Base-by-base conservation (phyloP, 148 eudicot species). In the Euryodendron excelsum region DNA sequence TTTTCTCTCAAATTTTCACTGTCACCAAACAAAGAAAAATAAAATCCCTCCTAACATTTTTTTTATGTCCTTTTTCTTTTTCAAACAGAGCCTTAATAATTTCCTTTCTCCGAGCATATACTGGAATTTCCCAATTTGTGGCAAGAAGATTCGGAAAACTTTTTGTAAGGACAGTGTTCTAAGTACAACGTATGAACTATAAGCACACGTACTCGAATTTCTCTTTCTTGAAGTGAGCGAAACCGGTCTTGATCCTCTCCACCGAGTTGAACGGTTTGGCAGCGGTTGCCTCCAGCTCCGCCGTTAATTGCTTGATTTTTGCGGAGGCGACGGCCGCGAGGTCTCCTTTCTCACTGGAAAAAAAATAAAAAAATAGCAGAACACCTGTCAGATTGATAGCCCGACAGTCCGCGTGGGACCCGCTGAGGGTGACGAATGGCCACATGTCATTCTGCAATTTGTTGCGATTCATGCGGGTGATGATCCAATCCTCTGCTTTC, bases 201-300 rank as follows among this genome's bases (percentile, higher is more conserved):
- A 12, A 7, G 1, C 8, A 6, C 12, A 81, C 96, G 64, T 86
- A 95, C 99, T 84, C 86, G 77, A 82, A 95, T 80, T 93, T 93
- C 67, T 93, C 93, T 3, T 83, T 86, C 88, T 91, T 95, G 82
- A 93, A 95, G 3, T 84, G 92, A n/a, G 70, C 63, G 64, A 93
- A 95, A 15, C 99, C 99, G 76, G 89, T 71, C 41, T 77, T 87
- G 73, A 95, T 76, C 77, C 91, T 85, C 30, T 89, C 87, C 1
- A 44, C 88, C 84, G 93, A 82, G 73, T 91, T 85, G 30, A 88
- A 89, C 31, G 9, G 31, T 30, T 80, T 80, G 31, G 34, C 81
- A 0, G 71, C 72, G 1, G 82, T 20, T 14, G 62, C 86, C 76
- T 85, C 82, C 85, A 95, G 74, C 85, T 91, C 97, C 41, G 84